These are phyloP conservation scores for Cladophialophora bantiana DNA, from an alignment of 2,329 filamentous ascomycete genomes.

Conservation along the genomic window DNA sequence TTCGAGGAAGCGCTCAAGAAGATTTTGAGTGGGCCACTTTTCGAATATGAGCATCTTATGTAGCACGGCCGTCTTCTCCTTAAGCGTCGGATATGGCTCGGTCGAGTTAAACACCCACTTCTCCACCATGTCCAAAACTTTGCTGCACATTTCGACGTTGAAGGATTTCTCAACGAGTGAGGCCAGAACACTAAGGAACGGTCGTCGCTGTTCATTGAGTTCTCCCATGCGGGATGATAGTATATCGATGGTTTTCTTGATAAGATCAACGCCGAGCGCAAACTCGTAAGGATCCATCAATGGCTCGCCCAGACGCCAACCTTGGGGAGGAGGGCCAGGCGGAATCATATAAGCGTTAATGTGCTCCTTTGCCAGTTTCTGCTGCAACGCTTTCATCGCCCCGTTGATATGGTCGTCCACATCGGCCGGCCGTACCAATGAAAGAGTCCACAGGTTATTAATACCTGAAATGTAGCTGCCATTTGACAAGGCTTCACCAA, in stretches of 20 bases:
- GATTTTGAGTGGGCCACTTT: slow-evolving; percentile 77
- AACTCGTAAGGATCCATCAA: slow-evolving; percentile 75
- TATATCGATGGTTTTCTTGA: slow-evolving; percentile 94
- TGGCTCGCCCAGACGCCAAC: slow-evolving; percentile 51
- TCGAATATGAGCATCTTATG: slow-evolving; percentile 99
- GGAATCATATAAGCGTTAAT: slow-evolving; percentile 70
- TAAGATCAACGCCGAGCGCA: slow-evolving; percentile 86
- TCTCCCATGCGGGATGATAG: slow-evolving; percentile 91
- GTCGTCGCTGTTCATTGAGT: slow-evolving; percentile 86
- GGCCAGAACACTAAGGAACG: slow-evolving; percentile 93
- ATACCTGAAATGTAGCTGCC: slow-evolving; percentile 85
- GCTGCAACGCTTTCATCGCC: slow-evolving; percentile 91
- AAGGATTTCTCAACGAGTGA: slow-evolving; percentile 94
- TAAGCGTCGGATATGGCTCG: slow-evolving; percentile 94
- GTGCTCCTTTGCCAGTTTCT: slow-evolving; percentile 91
- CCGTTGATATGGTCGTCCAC: slow-evolving; percentile 88
- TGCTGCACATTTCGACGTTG: slow-evolving; percentile 84
- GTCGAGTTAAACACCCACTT: slow-evolving; percentile 95
- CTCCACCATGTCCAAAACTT: slow-evolving; percentile 93
- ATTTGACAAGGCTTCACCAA: slow-evolving; percentile 83
- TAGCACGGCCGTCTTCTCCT: slow-evolving; percentile 98
- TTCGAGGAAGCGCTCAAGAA: slow-evolving; percentile 92
- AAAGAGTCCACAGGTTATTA: slow-evolving; percentile 91
- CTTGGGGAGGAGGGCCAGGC: slow-evolving; percentile 46
- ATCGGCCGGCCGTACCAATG: slow-evolving; percentile 80